Conservation (phyloP, 805 yeast species). For the Hemisphaericaspora nanyangensis region DNA sequence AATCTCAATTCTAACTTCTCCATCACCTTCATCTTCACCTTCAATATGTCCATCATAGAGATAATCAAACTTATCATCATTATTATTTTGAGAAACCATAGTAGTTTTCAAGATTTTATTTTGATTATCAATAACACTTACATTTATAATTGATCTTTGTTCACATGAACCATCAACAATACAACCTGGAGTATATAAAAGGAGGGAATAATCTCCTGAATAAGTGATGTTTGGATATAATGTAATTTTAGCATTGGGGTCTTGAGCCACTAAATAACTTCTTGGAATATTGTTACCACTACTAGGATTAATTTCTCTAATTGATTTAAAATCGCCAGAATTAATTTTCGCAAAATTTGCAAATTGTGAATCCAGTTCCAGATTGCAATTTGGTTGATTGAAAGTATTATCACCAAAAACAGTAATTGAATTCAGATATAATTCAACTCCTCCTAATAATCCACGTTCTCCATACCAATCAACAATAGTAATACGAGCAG, state of each 20-base stretch:
- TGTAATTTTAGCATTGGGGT: constrained; percentile 36
- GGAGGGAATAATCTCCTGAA: constrained; percentile 71
- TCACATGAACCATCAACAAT: constrained; percentile 59
- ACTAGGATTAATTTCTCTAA: constrained; percentile 15
- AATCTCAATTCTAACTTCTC: constrained; percentile 25
- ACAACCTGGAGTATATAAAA: constrained; percentile 88
- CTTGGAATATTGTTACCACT: constrained; percentile 4
- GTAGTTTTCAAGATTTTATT: constrained; percentile 40
- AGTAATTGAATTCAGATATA: constrained; percentile 56
- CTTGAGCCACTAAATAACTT: constrained; percentile 31
- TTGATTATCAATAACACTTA: constrained; percentile 52
- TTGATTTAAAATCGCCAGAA: constrained; percentile 28
- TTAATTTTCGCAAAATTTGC: constrained; percentile 19
- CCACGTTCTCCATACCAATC: constrained; percentile 69
- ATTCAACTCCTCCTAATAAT: constrained; percentile 67
- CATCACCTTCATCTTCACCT: constrained; percentile 21
- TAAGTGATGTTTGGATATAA: constrained; percentile 67
- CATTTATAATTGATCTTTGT: constrained; percentile 74
- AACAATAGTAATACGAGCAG: constrained; percentile 60
- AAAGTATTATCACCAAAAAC: constrained; percentile 73
- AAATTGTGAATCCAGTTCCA: neutral
- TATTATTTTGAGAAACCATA: constrained; percentile 74
- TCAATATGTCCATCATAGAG: constrained; percentile 68
- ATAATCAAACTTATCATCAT: constrained; percentile 73
- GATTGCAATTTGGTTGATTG: constrained; percentile 62